phyloP scores from a whole-genome alignment of 345 rosid species.

The Excoecaria agallocha region DNA sequence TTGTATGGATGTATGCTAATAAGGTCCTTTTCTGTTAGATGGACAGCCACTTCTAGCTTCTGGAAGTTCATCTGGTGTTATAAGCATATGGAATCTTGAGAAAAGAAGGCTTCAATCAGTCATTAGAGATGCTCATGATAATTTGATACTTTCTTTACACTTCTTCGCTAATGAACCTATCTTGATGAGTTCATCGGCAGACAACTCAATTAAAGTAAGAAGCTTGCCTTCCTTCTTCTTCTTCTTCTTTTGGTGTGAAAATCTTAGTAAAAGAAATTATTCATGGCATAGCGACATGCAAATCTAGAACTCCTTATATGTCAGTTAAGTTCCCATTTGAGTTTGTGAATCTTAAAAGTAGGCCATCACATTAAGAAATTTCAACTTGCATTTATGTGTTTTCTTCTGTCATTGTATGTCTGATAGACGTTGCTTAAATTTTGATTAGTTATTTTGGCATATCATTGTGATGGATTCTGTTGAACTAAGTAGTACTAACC shows the following conservation, averaged over 20 bases:
- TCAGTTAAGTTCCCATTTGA: not conserved
- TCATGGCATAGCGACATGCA: not conserved
- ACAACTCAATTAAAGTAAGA: slow-evolving; percentile 89
- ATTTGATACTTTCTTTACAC: slow-evolving; percentile 67
- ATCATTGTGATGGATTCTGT: not conserved
- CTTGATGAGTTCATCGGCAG: slow-evolving; percentile 88
- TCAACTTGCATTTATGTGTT: not conserved
- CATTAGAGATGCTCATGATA: slow-evolving; percentile 90
- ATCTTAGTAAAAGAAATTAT: not conserved
- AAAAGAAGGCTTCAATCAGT: slow-evolving; percentile 87
- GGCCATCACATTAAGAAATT: not conserved
- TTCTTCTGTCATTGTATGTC: not conserved
- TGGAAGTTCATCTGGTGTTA: slow-evolving; percentile 92
- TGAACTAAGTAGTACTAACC: not conserved
- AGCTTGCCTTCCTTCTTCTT: not conserved
- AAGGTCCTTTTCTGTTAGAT: slow-evolving; percentile 42
- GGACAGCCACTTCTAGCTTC: slow-evolving; percentile 95
- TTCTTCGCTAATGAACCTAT: slow-evolving; percentile 97
- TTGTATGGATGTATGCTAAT: slow-evolving; percentile 3
- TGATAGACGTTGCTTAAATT: not conserved
- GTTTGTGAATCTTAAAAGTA: not conserved
- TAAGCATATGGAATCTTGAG: slow-evolving; percentile 96
- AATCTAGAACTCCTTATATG: not conserved
- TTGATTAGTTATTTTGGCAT: not conserved
- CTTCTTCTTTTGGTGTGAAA: not conserved